Evolutionary conservation across 306 rosid genomes (phyloP), one percentile per base, ranked within the genome.

Genomic region (Fragaria iinumae): DNA sequence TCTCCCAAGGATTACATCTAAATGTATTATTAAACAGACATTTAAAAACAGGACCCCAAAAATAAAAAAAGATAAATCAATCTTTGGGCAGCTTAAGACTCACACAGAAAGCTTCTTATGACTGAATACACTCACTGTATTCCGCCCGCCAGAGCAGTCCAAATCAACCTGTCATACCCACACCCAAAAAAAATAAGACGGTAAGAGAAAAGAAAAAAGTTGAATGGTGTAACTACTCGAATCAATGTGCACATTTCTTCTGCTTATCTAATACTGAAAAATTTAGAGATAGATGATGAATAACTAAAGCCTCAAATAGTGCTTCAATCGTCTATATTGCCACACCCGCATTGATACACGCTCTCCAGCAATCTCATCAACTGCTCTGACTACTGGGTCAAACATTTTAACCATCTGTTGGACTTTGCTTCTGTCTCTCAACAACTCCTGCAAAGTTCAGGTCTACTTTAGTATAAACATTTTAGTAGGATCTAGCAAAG

Each of bases 261-360:
- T 25, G 43, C 65, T 45, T 8, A 43, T 53, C 63, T 34, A 39
- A 38, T 17, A 50, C 3, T 38, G 16, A 6, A 32, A 17, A 48
- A 4, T 2, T 71, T 78, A n/a, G 36, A 44, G 20, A 32, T 4
- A 75, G 48, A 63, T 29, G n/a, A 5, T 13, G 57, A 71, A 20
- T 17, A 50, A 52, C 6, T 71, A 18, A 69, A 16, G 7, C 13
- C 11, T 36, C 39, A 52, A 11, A 71, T n/a, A 29, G 21, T 8
- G 39, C n/a, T n/a, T 25, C 34, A 4, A 44, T 21, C 36, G 16
- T 55, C 14, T 38, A 21, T 43, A 49, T 77, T 23, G 71, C 65
- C 97, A 80, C 80, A 91, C 98, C 93, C 96, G 88, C 89, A 94
- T 94, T 72, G 97, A 94, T 38, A 94, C 90, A 68, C 96, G 96